Percentiles rank a stretch among this genome's conserved stretches.
phyloP scores from a whole-genome alignment of 1,284 basidiomycete species.

The Cerioporus squamosus region DNA sequence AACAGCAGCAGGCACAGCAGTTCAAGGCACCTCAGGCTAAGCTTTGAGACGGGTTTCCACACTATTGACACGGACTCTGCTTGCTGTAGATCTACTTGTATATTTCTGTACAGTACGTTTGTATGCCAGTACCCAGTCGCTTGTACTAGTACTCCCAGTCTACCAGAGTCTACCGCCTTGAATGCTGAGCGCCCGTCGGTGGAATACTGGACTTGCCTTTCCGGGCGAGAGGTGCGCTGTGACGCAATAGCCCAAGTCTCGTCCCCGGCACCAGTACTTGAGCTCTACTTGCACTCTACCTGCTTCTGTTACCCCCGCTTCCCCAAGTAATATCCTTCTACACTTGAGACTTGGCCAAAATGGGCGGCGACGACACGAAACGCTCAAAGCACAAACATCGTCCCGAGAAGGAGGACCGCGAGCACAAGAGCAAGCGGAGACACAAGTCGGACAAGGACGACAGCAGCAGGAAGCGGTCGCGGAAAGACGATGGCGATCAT shows the following conservation, averaged over 20 bases:
- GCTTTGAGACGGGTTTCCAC: constrained; percentile 4
- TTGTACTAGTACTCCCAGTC: too few species aligned
- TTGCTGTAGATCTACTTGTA: too few species aligned
- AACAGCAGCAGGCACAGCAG: constrained; percentile 31
- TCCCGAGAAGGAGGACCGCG: constrained; percentile 42
- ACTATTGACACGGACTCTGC: too few species aligned
- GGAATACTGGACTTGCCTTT: not conserved
- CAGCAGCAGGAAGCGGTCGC: constrained; percentile 40
- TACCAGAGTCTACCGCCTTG: too few species aligned
- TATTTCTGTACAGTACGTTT: too few species aligned
- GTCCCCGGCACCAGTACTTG: not conserved
- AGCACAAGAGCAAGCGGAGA: constrained; percentile 54
- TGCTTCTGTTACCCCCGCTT: too few species aligned
- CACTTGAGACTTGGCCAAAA: not conserved
- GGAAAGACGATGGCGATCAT: constrained; percentile 34
- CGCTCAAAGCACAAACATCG: constrained; percentile 41
- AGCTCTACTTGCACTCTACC: not conserved
- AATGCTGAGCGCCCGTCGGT: too few species aligned
- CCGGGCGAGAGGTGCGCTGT: not conserved
- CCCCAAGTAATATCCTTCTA: not conserved
- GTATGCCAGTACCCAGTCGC: too few species aligned
- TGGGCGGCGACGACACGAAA: constrained; percentile 28
- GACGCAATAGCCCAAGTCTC: not conserved
- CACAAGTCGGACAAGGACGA: constrained; percentile 48
- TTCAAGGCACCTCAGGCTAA: constrained; percentile 16